A percentile compares a stretch with the other conserved stretches of the same genome.
These are phyloP conservation scores for Penicillium sclerotigenum DNA, from an alignment of 2,329 filamentous ascomycete genomes.

Conservation along the genomic window DNA sequence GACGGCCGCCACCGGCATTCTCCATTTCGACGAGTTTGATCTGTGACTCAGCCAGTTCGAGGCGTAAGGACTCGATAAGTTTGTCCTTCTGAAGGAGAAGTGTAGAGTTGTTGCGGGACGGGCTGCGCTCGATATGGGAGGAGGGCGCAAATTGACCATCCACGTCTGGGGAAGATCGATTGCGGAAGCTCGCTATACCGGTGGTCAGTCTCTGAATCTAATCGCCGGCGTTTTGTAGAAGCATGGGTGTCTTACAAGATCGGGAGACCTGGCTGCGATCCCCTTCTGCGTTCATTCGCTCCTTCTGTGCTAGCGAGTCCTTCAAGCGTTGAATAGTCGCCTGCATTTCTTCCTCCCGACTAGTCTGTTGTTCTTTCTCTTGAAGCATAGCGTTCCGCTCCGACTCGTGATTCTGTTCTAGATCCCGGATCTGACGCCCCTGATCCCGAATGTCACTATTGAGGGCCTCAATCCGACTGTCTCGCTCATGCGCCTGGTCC, in stretches of 20 bases:
- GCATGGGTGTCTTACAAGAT: conserved; percentile 45
- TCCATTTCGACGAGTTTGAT: conserved; percentile 94
- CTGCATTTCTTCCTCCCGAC: conserved; percentile 86
- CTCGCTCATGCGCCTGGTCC: conserved; percentile 80
- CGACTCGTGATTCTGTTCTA: conserved; percentile 88
- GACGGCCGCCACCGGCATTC: conserved; percentile 80
- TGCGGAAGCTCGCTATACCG: conserved; percentile 47
- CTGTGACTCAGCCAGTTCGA: conserved; percentile 91
- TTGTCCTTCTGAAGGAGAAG: conserved; percentile 93
- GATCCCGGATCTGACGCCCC: conserved; percentile 78
- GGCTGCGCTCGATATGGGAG: conserved; percentile 77
- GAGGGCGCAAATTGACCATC: conserved; percentile 85
- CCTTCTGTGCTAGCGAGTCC: conserved; percentile 77
- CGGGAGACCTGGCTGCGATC: conserved; percentile 51
- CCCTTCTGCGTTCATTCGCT: conserved; percentile 51
- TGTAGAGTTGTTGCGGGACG: conserved; percentile 85
- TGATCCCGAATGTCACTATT: conserved; percentile 82
- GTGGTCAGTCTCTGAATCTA: conserved; percentile 19
- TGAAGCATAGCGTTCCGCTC: conserved; percentile 83
- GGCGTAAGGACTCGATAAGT: conserved; percentile 83
- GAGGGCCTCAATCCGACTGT: conserved; percentile 76
- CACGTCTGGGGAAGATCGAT: conserved; percentile 58
- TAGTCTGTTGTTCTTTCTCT: conserved; percentile 84
- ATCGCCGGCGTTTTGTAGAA: neutral
- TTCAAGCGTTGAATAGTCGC: conserved; percentile 86